A percentile compares a stretch with the other conserved stretches of the same genome.
These are phyloP conservation scores for Platanthera guangdongensis DNA, from an alignment of 106 monocot species.

Conservation along the genomic window DNA sequence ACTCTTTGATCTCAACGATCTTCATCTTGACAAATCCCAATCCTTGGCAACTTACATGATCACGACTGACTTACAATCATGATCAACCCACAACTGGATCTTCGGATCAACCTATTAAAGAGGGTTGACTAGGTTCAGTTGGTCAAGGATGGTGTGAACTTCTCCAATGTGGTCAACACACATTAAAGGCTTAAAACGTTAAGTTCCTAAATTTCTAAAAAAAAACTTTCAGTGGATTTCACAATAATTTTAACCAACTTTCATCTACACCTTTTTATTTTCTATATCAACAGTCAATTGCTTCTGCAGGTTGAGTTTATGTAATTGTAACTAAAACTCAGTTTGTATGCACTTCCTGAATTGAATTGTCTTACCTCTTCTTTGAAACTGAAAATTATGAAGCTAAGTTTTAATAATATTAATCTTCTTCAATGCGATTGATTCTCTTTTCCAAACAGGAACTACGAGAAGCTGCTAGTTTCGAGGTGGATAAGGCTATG, in stretches of 20 bases:
- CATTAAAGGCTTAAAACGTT: neutral
- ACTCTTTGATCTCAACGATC: too few species aligned
- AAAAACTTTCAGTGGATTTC: neutral
- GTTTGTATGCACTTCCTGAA: neutral
- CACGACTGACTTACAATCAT: too few species aligned
- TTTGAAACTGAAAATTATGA: neutral
- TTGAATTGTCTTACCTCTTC: slow-evolving; percentile 1
- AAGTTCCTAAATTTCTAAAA: neutral
- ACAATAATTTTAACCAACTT: neutral
- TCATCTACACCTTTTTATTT: neutral
- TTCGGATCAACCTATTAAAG: neutral
- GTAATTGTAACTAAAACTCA: neutral
- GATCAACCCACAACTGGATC: too few species aligned
- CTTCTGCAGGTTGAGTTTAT: neutral
- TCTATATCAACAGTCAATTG: neutral
- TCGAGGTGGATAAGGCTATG: slow-evolving; percentile 69
- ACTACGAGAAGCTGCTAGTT: slow-evolving; percentile 49
- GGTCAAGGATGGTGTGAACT: neutral
- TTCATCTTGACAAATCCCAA: too few species aligned
- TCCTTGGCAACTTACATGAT: too few species aligned
- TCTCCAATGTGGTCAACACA: neutral
- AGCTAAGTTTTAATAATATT: neutral
- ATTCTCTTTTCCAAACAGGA: slow-evolving; percentile 25
- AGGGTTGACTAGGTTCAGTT: neutral
- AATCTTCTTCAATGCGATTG: neutral